These are phyloP conservation scores for Ajuga chamaepitys DNA, from an alignment of 257 asterid species.

Conservation along the genomic window DNA sequence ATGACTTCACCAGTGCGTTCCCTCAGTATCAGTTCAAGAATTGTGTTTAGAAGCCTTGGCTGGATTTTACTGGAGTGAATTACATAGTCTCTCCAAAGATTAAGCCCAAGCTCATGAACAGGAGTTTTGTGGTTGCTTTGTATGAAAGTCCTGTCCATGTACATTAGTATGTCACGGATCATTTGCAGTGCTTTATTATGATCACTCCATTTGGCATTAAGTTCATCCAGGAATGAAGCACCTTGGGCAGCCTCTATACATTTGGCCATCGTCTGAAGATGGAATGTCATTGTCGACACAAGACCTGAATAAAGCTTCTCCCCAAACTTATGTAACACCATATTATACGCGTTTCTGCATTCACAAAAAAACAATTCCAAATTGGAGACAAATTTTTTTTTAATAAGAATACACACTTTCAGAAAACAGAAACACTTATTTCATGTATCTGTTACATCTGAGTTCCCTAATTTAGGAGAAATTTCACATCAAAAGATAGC, in stretches of 20 bases:
- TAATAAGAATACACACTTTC: background rate
- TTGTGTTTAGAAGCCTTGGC: conserved; percentile 56
- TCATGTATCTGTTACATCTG: background rate
- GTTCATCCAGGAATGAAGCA: conserved; percentile 70
- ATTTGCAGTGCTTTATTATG: conserved; percentile 76
- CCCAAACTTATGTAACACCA: conserved; percentile 82
- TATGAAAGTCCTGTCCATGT: conserved; percentile 84
- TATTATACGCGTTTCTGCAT: conserved; percentile 74
- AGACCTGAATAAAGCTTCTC: conserved; percentile 87
- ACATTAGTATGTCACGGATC: conserved; percentile 86
- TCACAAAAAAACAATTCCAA: conserved; percentile 5
- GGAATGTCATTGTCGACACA: conserved; percentile 65
- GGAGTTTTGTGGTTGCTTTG: conserved; percentile 61
- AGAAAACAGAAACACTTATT: background rate
- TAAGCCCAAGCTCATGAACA: conserved; percentile 85
- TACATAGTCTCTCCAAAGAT: conserved; percentile 80
- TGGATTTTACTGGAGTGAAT: conserved; percentile 67
- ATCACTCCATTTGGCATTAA: conserved; percentile 74
- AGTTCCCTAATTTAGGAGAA: conserved; percentile 3
- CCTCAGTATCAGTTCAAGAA: conserved; percentile 58
- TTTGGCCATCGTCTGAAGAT: conserved; percentile 69
- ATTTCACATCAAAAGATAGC: background rate
- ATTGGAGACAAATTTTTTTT: conserved; percentile 18
- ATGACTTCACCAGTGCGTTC: conserved; percentile 85
- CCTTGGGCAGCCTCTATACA: conserved; percentile 71